A percentile compares a stretch with the other conserved stretches of the same genome.
Evolutionary conservation across 2,329 filamentous ascomycete genomes (phyloP).

Genomic region (Coleophoma eucalyptorum): DNA sequence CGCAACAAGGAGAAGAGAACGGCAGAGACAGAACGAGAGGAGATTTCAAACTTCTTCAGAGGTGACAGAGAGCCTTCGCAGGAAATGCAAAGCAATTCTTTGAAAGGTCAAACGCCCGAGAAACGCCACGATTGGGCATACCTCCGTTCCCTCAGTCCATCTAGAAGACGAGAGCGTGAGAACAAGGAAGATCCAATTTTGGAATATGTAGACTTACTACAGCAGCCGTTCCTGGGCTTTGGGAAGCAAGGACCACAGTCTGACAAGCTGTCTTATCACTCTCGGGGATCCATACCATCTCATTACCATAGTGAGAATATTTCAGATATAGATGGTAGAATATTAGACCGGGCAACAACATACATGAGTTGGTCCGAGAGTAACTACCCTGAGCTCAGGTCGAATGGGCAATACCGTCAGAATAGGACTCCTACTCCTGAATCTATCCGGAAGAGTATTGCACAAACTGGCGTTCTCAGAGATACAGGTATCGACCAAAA

Average conservation of each 20-base stretch:
- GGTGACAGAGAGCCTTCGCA: conserved; percentile 11
- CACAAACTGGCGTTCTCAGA: conserved; percentile 21
- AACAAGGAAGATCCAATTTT: too few species aligned
- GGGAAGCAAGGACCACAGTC: too few species aligned
- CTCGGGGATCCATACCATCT: too few species aligned
- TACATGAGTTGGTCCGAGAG: conserved; percentile 23
- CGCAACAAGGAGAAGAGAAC: conserved; percentile 20
- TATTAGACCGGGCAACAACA: conserved; percentile 12
- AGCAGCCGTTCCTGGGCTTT: too few species aligned
- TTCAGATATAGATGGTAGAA: conserved; percentile 2
- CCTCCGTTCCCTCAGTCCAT: neutral
- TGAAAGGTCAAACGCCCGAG: neutral
- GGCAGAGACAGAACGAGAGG: conserved; percentile 13
- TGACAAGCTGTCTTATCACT: too few species aligned
- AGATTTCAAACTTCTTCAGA: conserved; percentile 25
- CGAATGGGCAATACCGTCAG: too few species aligned
- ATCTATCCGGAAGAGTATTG: conserved; percentile 15
- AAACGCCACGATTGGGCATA: neutral
- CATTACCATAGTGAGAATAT: neutral
- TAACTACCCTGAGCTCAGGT: conserved; percentile 2
- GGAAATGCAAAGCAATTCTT: conserved; percentile 6
- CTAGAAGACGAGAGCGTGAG: too few species aligned
- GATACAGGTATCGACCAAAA: conserved; percentile 17
- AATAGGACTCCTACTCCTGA: conserved; percentile 17
- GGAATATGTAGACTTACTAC: too few species aligned